Evolutionary conservation across 2,329 filamentous ascomycete species (phyloP).

Genomic region (Fusarium bulbicola): DNA sequence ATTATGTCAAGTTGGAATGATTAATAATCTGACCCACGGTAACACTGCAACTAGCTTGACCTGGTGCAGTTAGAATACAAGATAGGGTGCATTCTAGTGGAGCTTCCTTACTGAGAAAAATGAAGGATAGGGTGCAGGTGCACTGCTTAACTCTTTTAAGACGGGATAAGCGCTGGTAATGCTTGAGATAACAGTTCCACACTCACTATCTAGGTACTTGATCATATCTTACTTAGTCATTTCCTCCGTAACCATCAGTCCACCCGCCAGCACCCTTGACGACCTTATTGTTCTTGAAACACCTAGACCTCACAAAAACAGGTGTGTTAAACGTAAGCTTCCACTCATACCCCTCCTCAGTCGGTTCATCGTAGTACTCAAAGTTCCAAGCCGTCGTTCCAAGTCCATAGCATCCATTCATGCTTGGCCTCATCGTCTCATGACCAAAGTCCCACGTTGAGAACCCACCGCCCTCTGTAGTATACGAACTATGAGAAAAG

Average conservation of each 20-base stretch:
- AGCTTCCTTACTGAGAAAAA: rapidly evolving
- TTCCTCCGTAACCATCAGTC: not conserved
- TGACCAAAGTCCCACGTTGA: slow-evolving; percentile 2
- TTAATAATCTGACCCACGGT: not conserved
- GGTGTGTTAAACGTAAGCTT: not conserved
- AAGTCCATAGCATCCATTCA: not conserved
- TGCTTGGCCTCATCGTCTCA: slow-evolving; percentile 1
- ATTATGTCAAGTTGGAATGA: not conserved
- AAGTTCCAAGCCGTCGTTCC: slow-evolving; percentile 1
- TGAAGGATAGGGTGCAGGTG: not conserved
- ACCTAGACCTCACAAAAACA: not conserved
- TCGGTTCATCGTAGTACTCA: slow-evolving; percentile 3
- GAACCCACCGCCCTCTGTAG: not conserved
- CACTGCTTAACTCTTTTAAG: too few species aligned
- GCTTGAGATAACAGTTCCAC: too few species aligned
- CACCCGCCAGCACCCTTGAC: not conserved
- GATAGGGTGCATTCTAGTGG: not conserved
- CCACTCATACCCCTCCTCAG: not conserved
- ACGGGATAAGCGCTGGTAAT: too few species aligned
- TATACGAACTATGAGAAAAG: not conserved
- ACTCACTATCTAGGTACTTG: too few species aligned
- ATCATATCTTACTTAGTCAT: not conserved
- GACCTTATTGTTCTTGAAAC: slow-evolving; percentile 13
- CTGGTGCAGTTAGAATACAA: not conserved
- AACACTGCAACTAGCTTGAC: not conserved